A percentile compares a stretch with the other conserved stretches of the same genome.
phyloP scores from a whole-genome alignment of 2,329 filamentous ascomycete genomes.

The Monilinia fructicola region DNA sequence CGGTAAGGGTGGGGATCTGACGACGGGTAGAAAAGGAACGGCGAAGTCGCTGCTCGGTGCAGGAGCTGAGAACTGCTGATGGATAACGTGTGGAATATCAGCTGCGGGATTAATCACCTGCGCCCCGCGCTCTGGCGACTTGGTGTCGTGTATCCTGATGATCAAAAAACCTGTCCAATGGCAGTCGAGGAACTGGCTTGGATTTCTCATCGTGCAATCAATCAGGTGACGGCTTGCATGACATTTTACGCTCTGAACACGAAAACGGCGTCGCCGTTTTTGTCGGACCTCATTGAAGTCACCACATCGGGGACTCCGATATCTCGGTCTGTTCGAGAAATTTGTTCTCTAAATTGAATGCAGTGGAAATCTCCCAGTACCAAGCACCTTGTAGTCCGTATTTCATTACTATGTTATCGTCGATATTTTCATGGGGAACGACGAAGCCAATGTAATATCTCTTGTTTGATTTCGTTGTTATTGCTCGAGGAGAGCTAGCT shows the following conservation, averaged over 20 bases:
- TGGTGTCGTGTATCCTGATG: neutral
- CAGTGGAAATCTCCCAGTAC: neutral
- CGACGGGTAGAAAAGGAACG: no score
- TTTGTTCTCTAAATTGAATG: neutral
- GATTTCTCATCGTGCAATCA: neutral
- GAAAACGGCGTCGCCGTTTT: neutral
- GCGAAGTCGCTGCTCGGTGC: no score
- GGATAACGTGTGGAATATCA: no score
- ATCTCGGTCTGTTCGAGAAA: neutral
- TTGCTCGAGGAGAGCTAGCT: no score
- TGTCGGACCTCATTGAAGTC: neutral
- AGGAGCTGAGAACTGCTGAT: no score
- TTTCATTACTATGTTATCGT: slow-evolving; percentile 1
- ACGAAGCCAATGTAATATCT: no score
- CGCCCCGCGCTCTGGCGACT: no score
- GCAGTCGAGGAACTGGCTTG: neutral
- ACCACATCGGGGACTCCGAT: neutral
- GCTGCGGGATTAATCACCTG: no score
- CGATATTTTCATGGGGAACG: no score
- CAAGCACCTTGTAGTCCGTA: neutral
- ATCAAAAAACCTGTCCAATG: neutral
- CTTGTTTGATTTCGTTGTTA: no score
- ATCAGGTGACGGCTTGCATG: neutral
- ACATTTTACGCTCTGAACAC: neutral
- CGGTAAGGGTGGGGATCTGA: no score